Evolutionary conservation across 371 early-diverging fungal species (phyloP).

Genomic region (Actinomucor elegans): DNA sequence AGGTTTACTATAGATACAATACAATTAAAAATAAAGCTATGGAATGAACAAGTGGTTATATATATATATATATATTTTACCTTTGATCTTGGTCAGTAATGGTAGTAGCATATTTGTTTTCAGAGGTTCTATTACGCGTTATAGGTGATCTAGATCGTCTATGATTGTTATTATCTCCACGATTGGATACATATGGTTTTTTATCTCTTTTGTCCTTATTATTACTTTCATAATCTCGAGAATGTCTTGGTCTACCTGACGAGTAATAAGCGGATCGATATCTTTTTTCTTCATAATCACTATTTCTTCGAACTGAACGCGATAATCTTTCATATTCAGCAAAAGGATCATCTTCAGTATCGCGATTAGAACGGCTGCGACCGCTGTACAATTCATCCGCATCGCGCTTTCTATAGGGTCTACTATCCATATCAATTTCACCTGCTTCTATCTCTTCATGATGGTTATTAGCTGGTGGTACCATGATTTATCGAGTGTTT

Average conservation of each 20-base stretch:
- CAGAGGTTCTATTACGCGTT: background rate
- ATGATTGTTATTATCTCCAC: conserved; percentile 11
- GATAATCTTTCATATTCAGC: conserved; percentile 42
- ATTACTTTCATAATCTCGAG: conserved; percentile 23
- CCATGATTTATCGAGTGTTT: background rate
- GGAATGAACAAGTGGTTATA: background rate
- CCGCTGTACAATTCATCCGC: background rate
- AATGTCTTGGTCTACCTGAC: conserved; percentile 11
- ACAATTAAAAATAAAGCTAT: background rate
- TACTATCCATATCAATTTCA: conserved; percentile 12
- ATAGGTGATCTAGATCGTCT: conserved; percentile 18
- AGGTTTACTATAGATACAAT: background rate
- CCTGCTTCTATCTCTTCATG: conserved; percentile 21
- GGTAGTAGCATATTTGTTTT: conserved; percentile 2
- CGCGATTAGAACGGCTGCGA: background rate
- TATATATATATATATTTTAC: no score
- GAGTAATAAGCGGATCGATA: conserved; percentile 1
- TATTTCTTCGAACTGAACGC: conserved; percentile 14
- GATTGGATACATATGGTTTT: conserved; percentile 10
- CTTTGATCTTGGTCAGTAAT: background rate
- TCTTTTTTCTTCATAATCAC: background rate
- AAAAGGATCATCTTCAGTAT: conserved; percentile 33
- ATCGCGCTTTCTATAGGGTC: background rate
- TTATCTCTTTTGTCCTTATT: conserved; percentile 18
- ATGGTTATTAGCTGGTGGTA: background rate